Evolutionary conservation across 1,284 basidiomycete genomes (phyloP).

Genomic region (Cystobasidium pallidum): DNA sequence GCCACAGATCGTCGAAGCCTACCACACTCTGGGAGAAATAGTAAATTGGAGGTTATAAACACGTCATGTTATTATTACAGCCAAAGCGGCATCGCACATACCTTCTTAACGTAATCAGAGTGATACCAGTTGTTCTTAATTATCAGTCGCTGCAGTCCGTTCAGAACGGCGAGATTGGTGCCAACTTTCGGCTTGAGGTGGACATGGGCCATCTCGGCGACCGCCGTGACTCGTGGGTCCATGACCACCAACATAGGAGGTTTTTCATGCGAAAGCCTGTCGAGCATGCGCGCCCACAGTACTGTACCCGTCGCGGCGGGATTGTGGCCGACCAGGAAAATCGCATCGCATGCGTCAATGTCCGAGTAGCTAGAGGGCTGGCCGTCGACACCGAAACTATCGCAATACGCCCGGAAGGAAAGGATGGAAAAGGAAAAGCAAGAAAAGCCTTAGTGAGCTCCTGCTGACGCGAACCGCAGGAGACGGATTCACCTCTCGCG

Average conservation of each 20-base stretch:
- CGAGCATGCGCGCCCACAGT: slow-evolving; percentile 33
- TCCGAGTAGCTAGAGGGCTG: slow-evolving; percentile 27
- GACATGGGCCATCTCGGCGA: slow-evolving; percentile 7
- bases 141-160: slow-evolving; percentile 33
- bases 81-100: no score
- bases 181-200: slow-evolving; percentile 10
- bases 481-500: slow-evolving; percentile 4
- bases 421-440: no score
- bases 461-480: neutral
- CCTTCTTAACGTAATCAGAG: slow-evolving; percentile 23
- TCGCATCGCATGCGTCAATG: slow-evolving; percentile 23
- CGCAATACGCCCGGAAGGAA: no score
- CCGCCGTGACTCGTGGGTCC: slow-evolving; percentile 12
- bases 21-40: slow-evolving; percentile 1
- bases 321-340: slow-evolving; percentile 30
- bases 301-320: slow-evolving; percentile 26
- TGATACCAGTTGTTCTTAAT: no score
- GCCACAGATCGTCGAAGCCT: slow-evolving; percentile 9
- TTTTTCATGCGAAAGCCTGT: slow-evolving; percentile 5
- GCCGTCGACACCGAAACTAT: slow-evolving; percentile 23
- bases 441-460: no score
- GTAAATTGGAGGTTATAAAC: no score
- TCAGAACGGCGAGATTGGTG: slow-evolving; percentile 26
- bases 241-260: slow-evolving; percentile 28
- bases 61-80: slow-evolving; percentile 30